Percentiles rank a stretch among this genome's conserved stretches.
These are phyloP conservation scores for Epichloe hybrida DNA, from an alignment of 2,329 filamentous ascomycete species.

Conservation along the genomic window DNA sequence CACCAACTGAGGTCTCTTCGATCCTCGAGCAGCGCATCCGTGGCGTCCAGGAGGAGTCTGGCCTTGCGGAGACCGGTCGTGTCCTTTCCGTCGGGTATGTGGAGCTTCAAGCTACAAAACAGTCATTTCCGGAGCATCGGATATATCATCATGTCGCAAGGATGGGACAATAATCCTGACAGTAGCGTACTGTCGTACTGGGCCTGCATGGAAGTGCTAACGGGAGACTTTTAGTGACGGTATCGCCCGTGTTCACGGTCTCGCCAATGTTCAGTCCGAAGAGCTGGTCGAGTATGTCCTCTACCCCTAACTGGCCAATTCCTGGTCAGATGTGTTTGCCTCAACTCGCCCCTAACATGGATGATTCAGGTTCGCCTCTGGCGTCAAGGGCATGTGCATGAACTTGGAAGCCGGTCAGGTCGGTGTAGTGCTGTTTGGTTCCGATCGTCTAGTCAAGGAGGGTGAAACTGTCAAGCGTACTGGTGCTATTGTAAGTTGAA, in stretches of 20 bases:
- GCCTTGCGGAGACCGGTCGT: conserved; percentile 95
- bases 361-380: conserved; percentile 78
- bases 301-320: not conserved
- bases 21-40: conserved; percentile 99
- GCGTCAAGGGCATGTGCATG: conserved; percentile 99
- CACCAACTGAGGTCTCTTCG: conserved; percentile 95
- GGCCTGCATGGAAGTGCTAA: conserved; percentile 13
- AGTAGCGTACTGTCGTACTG: not conserved
- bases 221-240: conserved; percentile 61
- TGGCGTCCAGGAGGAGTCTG: conserved; percentile 93
- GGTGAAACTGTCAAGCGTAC: conserved; percentile 99
- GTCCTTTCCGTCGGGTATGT: conserved; percentile 98
- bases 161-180: not conserved
- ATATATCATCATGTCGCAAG: not conserved
- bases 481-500: conserved; percentile 79
- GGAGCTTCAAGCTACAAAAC: conserved; percentile 10
- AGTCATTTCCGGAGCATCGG: not conserved
- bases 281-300: conserved; percentile 94
- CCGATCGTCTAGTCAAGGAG: conserved; percentile 98
- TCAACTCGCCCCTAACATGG: conserved; percentile 9
- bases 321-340: not conserved
- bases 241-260: conserved; percentile 99
- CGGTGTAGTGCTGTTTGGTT: conserved; percentile 99
- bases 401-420: conserved; percentile 99
- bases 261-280: conserved; percentile 99